These are phyloP conservation scores for Arthroderma sp. DNA, from an alignment of 2,329 filamentous ascomycete genomes.

Conservation along the genomic window DNA sequence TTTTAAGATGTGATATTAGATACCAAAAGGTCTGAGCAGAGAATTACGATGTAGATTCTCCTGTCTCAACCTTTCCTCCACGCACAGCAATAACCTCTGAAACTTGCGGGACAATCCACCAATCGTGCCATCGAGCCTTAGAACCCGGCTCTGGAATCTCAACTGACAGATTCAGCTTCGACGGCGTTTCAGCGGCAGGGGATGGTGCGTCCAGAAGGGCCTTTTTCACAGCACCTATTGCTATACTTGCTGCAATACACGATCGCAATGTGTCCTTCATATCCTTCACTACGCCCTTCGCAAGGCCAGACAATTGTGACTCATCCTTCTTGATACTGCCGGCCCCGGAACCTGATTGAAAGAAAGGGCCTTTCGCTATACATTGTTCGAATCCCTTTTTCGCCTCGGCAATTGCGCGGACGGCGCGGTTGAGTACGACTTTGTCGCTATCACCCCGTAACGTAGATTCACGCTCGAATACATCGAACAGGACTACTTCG, in stretches of 20 bases:
- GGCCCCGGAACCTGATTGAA: conserved; percentile 4
- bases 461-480: conserved; percentile 38
- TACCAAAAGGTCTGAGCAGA: too few species aligned
- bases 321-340: conserved; percentile 1
- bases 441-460: conserved; percentile 32
- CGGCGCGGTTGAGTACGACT: conserved; percentile 27
- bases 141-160: conserved; percentile 26
- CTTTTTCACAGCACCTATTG: conserved; percentile 48
- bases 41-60: too few species aligned
- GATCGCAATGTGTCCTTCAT: conserved; percentile 51
- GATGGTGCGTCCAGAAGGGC: conserved; percentile 28
- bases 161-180: conserved; percentile 19
- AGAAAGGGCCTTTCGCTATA: conserved; percentile 26
- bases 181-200: conserved; percentile 2
- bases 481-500: conserved; percentile 50
- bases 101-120: conserved; percentile 33
- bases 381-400: conserved; percentile 32
- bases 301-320: conserved; percentile 32
- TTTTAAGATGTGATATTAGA: too few species aligned
- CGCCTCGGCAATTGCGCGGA: conserved; percentile 26
- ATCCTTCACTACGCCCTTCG: conserved; percentile 49
- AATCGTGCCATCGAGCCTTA: conserved; percentile 32
- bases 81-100: conserved; percentile 9
- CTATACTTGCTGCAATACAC: conserved; percentile 57
- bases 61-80: background rate